These are phyloP conservation scores for Phytomonas francai DNA, from an alignment of 208 protist genomes.

Conservation along the genomic window DNA sequence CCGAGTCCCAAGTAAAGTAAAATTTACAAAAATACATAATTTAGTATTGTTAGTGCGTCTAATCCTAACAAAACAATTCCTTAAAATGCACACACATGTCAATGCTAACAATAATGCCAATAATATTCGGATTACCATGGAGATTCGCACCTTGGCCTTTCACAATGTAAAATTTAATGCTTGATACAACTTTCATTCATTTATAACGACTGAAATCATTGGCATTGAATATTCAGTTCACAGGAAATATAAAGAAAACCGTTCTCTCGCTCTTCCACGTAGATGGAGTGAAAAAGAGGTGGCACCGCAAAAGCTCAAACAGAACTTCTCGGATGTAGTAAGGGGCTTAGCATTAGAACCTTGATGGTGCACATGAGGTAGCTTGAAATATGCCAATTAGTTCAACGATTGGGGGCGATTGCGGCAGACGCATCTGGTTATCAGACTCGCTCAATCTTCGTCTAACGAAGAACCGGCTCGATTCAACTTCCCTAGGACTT, in stretches of 20 bases:
- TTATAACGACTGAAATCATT: neutral
- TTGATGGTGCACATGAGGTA: too few species aligned
- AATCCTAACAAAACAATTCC: neutral
- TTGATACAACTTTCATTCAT: neutral
- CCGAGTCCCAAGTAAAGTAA: slow-evolving; percentile 3
- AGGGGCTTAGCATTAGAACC: neutral
- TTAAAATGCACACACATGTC: neutral
- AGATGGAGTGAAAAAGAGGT: too few species aligned
- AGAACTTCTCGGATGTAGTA: too few species aligned
- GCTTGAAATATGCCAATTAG: too few species aligned
- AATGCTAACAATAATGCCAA: neutral
- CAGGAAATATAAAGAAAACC: neutral
- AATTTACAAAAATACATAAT: slow-evolving; percentile 4
- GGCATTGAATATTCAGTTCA: neutral
- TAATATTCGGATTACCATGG: neutral
- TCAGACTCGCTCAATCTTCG: neutral
- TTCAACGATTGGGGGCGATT: too few species aligned
- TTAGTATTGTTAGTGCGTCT: neutral
- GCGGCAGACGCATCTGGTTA: neutral
- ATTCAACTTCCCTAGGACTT: neutral
- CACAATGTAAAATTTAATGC: neutral
- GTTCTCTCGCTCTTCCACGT: too few species aligned
- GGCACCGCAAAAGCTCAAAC: too few species aligned
- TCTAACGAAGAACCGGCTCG: neutral
- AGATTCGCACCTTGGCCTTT: neutral